Evolutionary conservation across 305 asterid genomes (phyloP).

Genomic region (Fraxinus velutina): DNA sequence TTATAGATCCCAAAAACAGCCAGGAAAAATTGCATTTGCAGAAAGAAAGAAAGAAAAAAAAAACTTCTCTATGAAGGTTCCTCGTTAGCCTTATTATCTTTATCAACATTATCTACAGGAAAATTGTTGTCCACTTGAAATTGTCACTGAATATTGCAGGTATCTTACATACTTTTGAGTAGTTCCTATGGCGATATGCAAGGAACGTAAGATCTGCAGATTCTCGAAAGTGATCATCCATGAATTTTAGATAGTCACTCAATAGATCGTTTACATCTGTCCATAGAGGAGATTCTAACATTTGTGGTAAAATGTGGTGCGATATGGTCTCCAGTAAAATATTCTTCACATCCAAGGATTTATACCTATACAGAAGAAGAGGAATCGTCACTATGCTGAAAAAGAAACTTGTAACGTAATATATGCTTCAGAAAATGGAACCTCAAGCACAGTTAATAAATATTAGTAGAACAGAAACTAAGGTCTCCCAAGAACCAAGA

Average conservation of each 20-base stretch:
- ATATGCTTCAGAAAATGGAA: conserved; percentile 13
- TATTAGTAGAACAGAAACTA: conserved; percentile 14
- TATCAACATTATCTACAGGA: neutral
- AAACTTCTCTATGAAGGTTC: neutral
- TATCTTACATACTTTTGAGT: conserved; percentile 67
- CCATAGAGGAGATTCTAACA: conserved; percentile 88
- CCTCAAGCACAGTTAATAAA: neutral
- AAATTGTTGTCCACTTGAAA: neutral
- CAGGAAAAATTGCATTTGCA: neutral
- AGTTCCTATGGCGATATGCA: conserved; percentile 92
- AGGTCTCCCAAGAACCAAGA: conserved; percentile 16
- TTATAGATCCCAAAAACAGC: neutral
- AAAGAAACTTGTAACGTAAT: conserved; percentile 14
- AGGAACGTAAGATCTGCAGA: conserved; percentile 96
- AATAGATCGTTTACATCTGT: conserved; percentile 59
- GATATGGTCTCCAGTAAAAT: conserved; percentile 87
- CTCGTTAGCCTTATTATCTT: neutral
- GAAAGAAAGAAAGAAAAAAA: neutral
- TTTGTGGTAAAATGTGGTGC: conserved; percentile 92
- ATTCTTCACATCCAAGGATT: conserved; percentile 93
- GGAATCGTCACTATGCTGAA: conserved; percentile 20
- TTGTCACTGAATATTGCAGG: conserved; percentile 14
- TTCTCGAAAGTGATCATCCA: conserved; percentile 93
- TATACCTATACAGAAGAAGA: conserved; percentile 58
- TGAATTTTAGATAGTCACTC: conserved; percentile 71